Base-by-base conservation (phyloP, 73 alveolate genomes). In the Urostyla sp. region DNA sequence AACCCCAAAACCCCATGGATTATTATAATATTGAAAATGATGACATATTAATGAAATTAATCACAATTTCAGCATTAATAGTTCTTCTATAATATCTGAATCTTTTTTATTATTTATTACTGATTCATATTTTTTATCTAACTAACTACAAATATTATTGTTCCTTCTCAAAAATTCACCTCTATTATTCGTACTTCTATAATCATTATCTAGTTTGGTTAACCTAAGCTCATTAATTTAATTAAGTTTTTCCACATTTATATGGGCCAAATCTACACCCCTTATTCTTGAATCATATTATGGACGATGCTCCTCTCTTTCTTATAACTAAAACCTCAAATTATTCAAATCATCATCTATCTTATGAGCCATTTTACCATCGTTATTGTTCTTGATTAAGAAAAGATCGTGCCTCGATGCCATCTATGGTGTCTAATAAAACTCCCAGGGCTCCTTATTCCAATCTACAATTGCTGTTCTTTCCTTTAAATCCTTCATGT, bases 261-360 rank as follows among this genome's bases (percentile, higher is more conserved):
- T 59, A 59, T 34, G 11, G 18, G 76, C 76, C 18, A 59, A 36
- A 20, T 59, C 76, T 18, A 59, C 37, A 4, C 57, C 57, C 32
- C 55, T 59, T 31, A 59, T 59, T 59, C 76, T 59, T 7, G 16
- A 4, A 40, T 59, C 76, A 21, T 59, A 59, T 21, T 30, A 11
- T 8, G 76, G 76, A n/a, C 37, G 15, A 31, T 59, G 76, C 24
- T 59, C 76, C 56, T 59, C 76, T 10, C 76, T 6, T 34, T 59
- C 76, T 11, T 52, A 55, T 35, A 59, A 31, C n/a, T 59, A 35
- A 59, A 35, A 59, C 57, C 76, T 59, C 8, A 13, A 21, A 8
- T 35, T 11, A 35, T 36, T 59, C 55, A 59, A 59, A 3, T 26
- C 4, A 21, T 59, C 76, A 59, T 59, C 76, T 3, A 59, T 59